Base-by-base conservation (phyloP, 257 asterid species). In the Gentiana straminea region DNA sequence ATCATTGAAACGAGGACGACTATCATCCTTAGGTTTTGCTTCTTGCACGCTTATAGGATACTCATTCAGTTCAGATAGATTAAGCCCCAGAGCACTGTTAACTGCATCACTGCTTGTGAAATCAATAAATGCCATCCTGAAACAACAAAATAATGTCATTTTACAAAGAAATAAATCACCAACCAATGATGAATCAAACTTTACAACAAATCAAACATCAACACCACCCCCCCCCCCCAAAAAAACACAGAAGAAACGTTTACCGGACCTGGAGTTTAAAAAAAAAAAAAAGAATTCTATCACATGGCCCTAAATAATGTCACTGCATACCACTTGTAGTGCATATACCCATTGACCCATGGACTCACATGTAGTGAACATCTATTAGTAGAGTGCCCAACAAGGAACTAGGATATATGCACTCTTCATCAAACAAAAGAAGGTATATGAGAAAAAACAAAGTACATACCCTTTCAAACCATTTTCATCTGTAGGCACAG, bases 91-190 rank as follows among this genome's bases (percentile, higher is more conserved):
- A n/a, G 98, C 98, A 64, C 76, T 66, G 75, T 62, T 72, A 32
- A 76, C 35, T 35, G 75, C 80, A 53, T 57, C 74, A 10, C 47
- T 43, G 58, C 79, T 83, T 35, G 65, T 52, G 41, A 87, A 91
- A 51, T 78, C 76, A 5, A 91, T 49, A 69, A 73, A 87, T 32
- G 95, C 95, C 35, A 91, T 70, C 69, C 98, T 87, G 80, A 47
- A 47, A 35, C 2, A 1, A 47, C 33, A 53, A 57, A 11, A 32
- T 3, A 8, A 11, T 7, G 38, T 33, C 8, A 56, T 52, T 38
- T 37, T 34, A 46, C 32, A 34, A 64, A 7, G 5, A 58, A 65
- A 43, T 34, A 37, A 32, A 24, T 24, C 24, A 24, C 24, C 24
- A 24, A 24, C 24, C 24, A 24, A 24, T 24, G 24, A 24, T 24